Evolutionary conservation across 192 early-diverging fungal genomes (phyloP).

Genomic region (Funneliformis mosseae): DNA sequence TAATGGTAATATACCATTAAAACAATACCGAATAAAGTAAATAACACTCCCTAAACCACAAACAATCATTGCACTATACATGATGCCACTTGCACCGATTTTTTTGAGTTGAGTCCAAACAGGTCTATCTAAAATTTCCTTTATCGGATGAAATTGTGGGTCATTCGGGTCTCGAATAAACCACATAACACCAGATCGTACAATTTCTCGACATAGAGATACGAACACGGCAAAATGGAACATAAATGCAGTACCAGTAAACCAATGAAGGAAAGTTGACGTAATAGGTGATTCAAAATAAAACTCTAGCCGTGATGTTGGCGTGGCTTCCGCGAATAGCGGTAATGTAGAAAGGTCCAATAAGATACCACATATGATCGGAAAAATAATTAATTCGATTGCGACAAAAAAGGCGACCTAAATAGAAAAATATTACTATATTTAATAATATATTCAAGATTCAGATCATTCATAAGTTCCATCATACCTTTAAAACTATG

Average conservation of each 20-base stretch:
- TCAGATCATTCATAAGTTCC: background rate
- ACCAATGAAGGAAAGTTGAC: constrained; percentile 85
- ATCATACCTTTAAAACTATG: constrained; percentile 58
- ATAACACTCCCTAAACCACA: constrained; percentile 69
- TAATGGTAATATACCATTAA: constrained; percentile 60
- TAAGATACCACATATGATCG: constrained; percentile 83
- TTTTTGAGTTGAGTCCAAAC: constrained; percentile 78
- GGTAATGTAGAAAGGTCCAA: constrained; percentile 83
- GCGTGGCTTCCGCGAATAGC: constrained; percentile 66
- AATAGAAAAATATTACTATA: constrained; percentile 22
- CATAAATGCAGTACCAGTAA: constrained; percentile 92
- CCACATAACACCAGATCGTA: constrained; percentile 96
- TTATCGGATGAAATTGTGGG: constrained; percentile 90
- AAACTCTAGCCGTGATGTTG: constrained; percentile 58
- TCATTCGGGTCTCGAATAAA: constrained; percentile 98
- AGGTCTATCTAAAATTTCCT: constrained; percentile 87
- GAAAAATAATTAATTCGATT: constrained; percentile 88
- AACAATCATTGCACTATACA: constrained; percentile 82
- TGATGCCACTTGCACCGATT: constrained; percentile 75
- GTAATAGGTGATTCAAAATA: constrained; percentile 63
- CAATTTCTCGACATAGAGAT: constrained; percentile 72
- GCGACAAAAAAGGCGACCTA: constrained; percentile 83
- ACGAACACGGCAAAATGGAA: constrained; percentile 92
- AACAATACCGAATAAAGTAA: constrained; percentile 37
- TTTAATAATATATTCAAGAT: background rate